These are phyloP conservation scores for Gardenia jasminoides DNA, from an alignment of 257 asterid genomes.

Conservation along the genomic window DNA sequence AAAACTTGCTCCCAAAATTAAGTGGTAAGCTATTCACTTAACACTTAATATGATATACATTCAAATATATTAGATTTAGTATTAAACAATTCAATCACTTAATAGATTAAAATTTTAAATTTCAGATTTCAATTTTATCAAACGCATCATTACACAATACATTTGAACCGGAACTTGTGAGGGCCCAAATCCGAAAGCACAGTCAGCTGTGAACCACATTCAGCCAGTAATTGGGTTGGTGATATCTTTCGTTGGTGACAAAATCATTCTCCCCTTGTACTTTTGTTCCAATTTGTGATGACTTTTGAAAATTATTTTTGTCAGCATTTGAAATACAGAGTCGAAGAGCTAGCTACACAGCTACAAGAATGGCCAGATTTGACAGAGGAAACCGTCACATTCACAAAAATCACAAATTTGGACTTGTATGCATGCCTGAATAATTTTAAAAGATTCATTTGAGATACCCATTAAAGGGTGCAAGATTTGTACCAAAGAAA, in stretches of 20 bases:
- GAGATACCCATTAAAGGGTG: neutral
- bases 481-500: neutral
- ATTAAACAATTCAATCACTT: too few relatives aligned
- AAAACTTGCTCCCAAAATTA: too few relatives aligned
- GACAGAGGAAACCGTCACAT: neutral
- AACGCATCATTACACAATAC: too few relatives aligned
- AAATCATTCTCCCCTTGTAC: neutral
- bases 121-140: too few relatives aligned
- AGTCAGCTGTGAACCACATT: neutral
- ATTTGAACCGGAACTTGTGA: too few relatives aligned
- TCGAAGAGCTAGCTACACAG: too few relatives aligned
- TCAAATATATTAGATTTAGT: too few relatives aligned
- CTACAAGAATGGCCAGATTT: neutral
- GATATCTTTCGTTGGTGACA: neutral
- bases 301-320: neutral
- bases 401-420: constrained; percentile 1
- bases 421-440: neutral
- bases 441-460: neutral
- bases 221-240: neutral
- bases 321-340: neutral
- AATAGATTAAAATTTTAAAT: too few relatives aligned
- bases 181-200: neutral
- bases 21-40: too few relatives aligned
- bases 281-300: neutral
- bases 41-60: too few relatives aligned